A percentile compares a stretch with the other conserved stretches of the same genome.
phyloP scores from a whole-genome alignment of 164 flowering plant genomes.

The Nymphaea thermarum region DNA sequence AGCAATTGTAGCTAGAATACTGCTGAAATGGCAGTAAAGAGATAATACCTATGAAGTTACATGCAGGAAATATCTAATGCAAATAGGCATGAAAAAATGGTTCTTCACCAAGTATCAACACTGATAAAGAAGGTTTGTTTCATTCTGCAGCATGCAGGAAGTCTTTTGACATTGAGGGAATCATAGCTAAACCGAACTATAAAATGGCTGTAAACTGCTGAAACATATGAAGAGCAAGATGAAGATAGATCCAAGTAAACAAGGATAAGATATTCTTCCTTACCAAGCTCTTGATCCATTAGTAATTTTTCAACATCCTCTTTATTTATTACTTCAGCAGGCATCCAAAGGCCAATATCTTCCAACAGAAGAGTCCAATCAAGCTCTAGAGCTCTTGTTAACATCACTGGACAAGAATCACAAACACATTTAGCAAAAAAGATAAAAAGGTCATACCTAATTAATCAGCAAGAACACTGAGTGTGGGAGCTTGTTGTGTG shows the following conservation, averaged over 20 bases:
- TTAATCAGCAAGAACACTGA: too few relatives aligned
- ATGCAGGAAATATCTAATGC: too few relatives aligned
- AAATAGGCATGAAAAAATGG: too few relatives aligned
- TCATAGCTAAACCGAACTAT: too few relatives aligned
- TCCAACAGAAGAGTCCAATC: slow-evolving; percentile 55
- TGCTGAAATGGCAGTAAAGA: too few relatives aligned
- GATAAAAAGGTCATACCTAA: too few relatives aligned
- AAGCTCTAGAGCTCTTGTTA: slow-evolving; percentile 51
- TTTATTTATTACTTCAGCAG: slow-evolving; percentile 38
- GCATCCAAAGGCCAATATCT: slow-evolving; percentile 85
- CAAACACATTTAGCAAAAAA: too few relatives aligned
- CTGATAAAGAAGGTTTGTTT: neutral
- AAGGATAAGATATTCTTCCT: slow-evolving; percentile 1
- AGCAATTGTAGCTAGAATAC: too few relatives aligned
- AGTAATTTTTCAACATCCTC: slow-evolving; percentile 67
- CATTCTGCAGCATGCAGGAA: neutral
- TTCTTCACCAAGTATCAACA: too few relatives aligned
- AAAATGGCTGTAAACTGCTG: too few relatives aligned
- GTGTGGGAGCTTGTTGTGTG: too few relatives aligned
- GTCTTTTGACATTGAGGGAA: neutral
- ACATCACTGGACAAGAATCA: slow-evolving; percentile 28
- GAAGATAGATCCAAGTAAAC: neutral
- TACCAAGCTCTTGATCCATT: slow-evolving; percentile 65
- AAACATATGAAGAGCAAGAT: neutral
- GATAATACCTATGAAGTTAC: too few relatives aligned